Evolutionary conservation across 176 grass and related monocot species (phyloP), one percentile per base, ranked within the genome.

Genomic region (Eleusine coracana): DNA sequence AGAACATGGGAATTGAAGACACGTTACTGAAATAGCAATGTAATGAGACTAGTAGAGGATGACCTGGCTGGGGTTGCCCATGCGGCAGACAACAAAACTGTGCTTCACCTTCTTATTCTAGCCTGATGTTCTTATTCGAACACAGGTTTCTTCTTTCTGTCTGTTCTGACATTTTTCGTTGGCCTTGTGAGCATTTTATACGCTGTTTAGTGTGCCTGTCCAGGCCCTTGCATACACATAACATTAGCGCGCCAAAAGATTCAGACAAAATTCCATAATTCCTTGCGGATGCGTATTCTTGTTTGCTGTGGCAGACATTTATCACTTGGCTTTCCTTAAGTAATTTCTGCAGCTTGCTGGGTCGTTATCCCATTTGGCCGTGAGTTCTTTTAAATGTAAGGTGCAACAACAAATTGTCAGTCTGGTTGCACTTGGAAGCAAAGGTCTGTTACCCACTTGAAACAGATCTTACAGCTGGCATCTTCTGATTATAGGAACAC

Each of bases 371-470:
- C 28, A 63, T 62, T 60, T 68, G 85, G 78, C 71, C 9, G 61
- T 27, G 62, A 27, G 85, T 81, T 75, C 62, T 86, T 87, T 87
- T 61, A 76, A 40, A 28, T 14, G 56, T 63, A 60, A 81, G 85
- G 85, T 70, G 62, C 71, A 76, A 82, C 78, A 76, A 73, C 21
- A 84, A 80, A 16, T 6, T 87, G 50, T 36, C 69, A 74, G 68
- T 86, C 49, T 68, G 37, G 70, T 81, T 73, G 61, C 62, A 39
- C 85, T 87, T 87, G 25, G 62, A 87, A 81, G 77, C 77, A 40
- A 85, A 71, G 83, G 3, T 40, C 7, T 62, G 46, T 3, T 49
- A 14, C 71, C 72, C 68, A 8, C 12, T 28, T 23, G 2, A 76
- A 76, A 7, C 65, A 71, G 61, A 78, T 58, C 73, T 31, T 69